phyloP scores from a whole-genome alignment of 768 basidiomycete genomes.

The Boletales sp. region DNA sequence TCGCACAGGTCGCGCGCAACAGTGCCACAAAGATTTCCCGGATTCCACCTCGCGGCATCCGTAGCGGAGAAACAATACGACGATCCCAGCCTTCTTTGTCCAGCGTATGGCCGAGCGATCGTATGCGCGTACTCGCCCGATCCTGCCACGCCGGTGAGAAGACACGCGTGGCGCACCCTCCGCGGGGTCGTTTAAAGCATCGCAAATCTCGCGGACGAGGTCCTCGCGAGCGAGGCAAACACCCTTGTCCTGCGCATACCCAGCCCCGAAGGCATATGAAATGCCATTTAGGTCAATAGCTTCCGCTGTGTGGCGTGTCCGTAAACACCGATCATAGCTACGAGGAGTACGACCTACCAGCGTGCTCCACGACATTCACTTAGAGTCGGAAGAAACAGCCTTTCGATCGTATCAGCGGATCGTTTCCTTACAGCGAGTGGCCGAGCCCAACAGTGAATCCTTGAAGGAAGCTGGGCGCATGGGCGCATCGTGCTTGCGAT shows the following conservation, averaged over 20 bases:
- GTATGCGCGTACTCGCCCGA: too few relatives aligned
- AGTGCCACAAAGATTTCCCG: neutral
- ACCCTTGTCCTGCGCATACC: neutral
- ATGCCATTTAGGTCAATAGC: neutral
- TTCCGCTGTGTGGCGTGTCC: neutral
- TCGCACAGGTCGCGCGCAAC: neutral
- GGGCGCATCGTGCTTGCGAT: too few relatives aligned
- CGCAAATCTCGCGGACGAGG: neutral
- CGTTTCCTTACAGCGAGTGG: too few relatives aligned
- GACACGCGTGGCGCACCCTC: neutral
- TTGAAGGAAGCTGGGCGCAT: too few relatives aligned
- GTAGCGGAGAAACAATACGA: neutral
- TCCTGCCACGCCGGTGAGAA: too few relatives aligned
- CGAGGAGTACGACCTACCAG: neutral
- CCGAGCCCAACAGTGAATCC: too few relatives aligned
- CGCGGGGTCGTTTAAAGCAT: neutral
- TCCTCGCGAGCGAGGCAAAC: neutral
- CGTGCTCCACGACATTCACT: conserved; percentile 4
- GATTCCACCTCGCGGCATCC: neutral
- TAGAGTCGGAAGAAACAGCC: too few relatives aligned
- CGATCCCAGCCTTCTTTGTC: neutral
- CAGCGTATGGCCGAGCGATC: neutral
- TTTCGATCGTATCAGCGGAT: too few relatives aligned
- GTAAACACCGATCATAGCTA: neutral
- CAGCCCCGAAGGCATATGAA: neutral